Base-by-base conservation (phyloP, 2,329 filamentous ascomycete genomes). In the Venturia nashicola region DNA sequence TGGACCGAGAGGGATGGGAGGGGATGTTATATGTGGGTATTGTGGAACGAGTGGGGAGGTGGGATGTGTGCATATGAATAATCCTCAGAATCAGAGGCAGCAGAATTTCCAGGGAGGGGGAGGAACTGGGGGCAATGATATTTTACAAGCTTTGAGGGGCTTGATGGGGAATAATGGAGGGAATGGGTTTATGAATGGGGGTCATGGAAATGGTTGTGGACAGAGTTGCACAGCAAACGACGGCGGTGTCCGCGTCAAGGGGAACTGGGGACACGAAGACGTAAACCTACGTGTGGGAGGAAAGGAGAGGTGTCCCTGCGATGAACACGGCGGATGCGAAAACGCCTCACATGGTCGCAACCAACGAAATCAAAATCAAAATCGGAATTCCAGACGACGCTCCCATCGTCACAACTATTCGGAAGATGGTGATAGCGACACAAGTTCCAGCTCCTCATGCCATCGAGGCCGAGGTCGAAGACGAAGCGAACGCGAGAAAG, bases 231-330 rank as follows among this genome's bases (percentile, higher is more conserved):
- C 57, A 6, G 42, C 40, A 36, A 61, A 64, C 34, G 62, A 61
- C 42, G 62, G 57, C 34, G 55, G 62, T 7, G 7, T 64, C 14
- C 54, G 62, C 9, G 62, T 64, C 16, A 59, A 44, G n/a, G 62
- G 62, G 0, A 64, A 36, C 3, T 48, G 46, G 36, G 62, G 55
- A 32, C 20, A 36, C 20, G 46, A 60, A 40, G 57, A 64, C 11
- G 54, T 64, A 8, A 43, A 64, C 40, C 27, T 64, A 4, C n/a
- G 51, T 11, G 46, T 64, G n/a, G 62, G 62, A 43, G 62, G 62
- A 18, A 44, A 20, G 32, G 54, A 54, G 39, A 32, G 40, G 16
- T 63, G 48, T 43, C 61, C 61, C 11, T 63, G 61, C 39, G 46
- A 54, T 11, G 61, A 40, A 14, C 20, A 36, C 12, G 61, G 61